These are phyloP conservation scores for Akebia trifoliata DNA, from an alignment of 164 flowering plant genomes.

Conservation along the genomic window DNA sequence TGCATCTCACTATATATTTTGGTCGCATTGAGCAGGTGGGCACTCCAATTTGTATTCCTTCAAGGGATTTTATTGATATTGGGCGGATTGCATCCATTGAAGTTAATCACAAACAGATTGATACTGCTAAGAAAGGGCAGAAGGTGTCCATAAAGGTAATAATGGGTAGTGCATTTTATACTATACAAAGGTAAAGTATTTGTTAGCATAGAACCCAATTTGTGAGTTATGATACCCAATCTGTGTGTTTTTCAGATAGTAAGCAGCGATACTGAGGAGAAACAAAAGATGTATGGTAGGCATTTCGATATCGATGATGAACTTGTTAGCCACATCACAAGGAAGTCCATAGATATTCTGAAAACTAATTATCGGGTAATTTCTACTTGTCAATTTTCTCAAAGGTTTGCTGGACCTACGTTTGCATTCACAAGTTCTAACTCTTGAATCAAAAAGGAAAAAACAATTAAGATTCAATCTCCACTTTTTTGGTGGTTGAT, in stretches of 20 bases:
- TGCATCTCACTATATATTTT: neutral
- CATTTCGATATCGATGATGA: slow-evolving; percentile 90
- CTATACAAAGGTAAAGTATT: neutral
- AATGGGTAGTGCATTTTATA: slow-evolving; percentile 4
- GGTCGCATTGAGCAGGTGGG: slow-evolving; percentile 52
- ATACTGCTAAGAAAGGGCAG: slow-evolving; percentile 84
- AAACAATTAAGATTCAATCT: too few species aligned
- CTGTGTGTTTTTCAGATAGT: slow-evolving; percentile 41
- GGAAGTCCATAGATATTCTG: slow-evolving; percentile 75
- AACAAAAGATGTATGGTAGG: slow-evolving; percentile 86
- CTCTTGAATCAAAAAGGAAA: too few species aligned
- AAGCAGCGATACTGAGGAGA: slow-evolving; percentile 69
- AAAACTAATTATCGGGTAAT: slow-evolving; percentile 72
- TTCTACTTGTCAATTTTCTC: too few species aligned
- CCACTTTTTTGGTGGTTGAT: neutral
- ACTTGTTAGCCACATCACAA: slow-evolving; percentile 84
- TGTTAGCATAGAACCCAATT: neutral
- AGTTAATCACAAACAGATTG: slow-evolving; percentile 81
- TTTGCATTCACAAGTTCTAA: too few species aligned
- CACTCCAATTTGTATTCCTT: slow-evolving; percentile 86
- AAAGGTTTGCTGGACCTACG: too few species aligned
- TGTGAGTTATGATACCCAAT: neutral
- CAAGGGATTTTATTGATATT: slow-evolving; percentile 68
- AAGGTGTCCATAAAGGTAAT: slow-evolving; percentile 97
- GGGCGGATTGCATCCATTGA: slow-evolving; percentile 89